These are phyloP conservation scores for Gossypioides kirkii DNA, from an alignment of 345 rosid genomes.

Conservation along the genomic window DNA sequence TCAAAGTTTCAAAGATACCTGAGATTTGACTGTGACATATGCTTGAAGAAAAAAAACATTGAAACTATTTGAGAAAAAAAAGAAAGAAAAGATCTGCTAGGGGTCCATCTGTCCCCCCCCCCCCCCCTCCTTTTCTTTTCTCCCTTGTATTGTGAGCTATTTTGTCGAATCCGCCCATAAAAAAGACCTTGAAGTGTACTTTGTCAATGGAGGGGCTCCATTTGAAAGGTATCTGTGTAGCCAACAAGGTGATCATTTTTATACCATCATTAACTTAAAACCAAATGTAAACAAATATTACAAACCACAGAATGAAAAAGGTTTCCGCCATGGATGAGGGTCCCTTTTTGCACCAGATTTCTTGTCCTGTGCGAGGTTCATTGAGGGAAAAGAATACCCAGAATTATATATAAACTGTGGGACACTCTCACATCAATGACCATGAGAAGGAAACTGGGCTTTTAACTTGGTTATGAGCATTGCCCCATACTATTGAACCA, in stretches of 20 bases:
- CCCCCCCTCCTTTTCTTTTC: not conserved
- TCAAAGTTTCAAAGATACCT: not conserved
- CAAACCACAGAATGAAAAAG: not conserved
- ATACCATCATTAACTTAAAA: not conserved
- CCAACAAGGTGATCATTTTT: not conserved
- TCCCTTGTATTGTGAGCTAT: not conserved
- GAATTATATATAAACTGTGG: not conserved
- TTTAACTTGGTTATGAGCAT: conserved; percentile 56
- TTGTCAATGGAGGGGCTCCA: not conserved
- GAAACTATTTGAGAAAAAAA: not conserved
- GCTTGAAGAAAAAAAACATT: not conserved
- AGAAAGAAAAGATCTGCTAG: not conserved
- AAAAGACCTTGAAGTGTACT: not conserved
- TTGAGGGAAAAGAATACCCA: not conserved
- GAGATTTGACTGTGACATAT: not conserved
- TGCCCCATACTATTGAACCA: conserved; percentile 74
- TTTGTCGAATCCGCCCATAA: not conserved
- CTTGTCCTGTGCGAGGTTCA: not conserved
- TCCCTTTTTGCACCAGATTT: not conserved
- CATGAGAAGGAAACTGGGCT: conserved; percentile 80
- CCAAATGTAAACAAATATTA: not conserved
- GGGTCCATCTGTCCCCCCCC: not conserved
- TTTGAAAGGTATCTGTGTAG: not conserved
- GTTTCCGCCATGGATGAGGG: not conserved
- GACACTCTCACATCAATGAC: conserved; percentile 28